Evolutionary conservation across 768 basidiomycete species (phyloP).

Genomic region (Boletus vermiculosoides): DNA sequence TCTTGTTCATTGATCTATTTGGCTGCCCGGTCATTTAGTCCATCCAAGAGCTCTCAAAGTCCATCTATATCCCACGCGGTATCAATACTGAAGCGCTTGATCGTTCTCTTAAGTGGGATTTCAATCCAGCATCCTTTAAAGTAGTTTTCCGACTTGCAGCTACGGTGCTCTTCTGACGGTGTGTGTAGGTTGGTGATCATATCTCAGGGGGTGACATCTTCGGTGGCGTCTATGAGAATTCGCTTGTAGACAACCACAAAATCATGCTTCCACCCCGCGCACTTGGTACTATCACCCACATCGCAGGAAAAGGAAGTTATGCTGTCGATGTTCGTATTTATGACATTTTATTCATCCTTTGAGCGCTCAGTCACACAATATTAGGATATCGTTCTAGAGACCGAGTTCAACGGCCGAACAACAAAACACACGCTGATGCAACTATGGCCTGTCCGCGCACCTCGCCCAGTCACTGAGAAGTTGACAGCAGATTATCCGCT

Average conservation of each 20-base stretch:
- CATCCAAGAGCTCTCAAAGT: conserved; percentile 95
- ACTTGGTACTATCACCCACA: conserved; percentile 89
- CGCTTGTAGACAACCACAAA: conserved; percentile 94
- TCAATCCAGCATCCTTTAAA: conserved; percentile 79
- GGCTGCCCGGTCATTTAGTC: conserved; percentile 42
- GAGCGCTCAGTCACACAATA: background rate
- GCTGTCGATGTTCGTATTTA: conserved; percentile 68
- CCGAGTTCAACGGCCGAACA: conserved; percentile 94
- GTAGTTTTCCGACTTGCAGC: conserved; percentile 35
- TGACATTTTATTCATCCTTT: background rate
- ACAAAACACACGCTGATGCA: conserved; percentile 97
- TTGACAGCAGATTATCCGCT: conserved; percentile 89
- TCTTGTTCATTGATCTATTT: conserved; percentile 1
- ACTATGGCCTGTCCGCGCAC: conserved; percentile 97
- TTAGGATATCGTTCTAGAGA: conserved; percentile 93
- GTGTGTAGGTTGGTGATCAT: conserved; percentile 84
- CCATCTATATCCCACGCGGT: conserved; percentile 99
- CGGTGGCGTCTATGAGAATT: conserved; percentile 95
- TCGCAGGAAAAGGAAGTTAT: conserved; percentile 94
- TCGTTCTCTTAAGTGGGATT: conserved; percentile 90
- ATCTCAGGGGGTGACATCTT: conserved; percentile 97
- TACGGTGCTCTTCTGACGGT: conserved; percentile 8
- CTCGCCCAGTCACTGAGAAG: conserved; percentile 94
- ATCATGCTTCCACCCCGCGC: conserved; percentile 94
- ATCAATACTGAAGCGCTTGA: conserved; percentile 97